A percentile compares a stretch with the other conserved stretches of the same genome.
These are phyloP conservation scores for Ophiocordyceps camponoti-leonardi DNA, from an alignment of 2,329 filamentous ascomycete genomes.

Conservation along the genomic window DNA sequence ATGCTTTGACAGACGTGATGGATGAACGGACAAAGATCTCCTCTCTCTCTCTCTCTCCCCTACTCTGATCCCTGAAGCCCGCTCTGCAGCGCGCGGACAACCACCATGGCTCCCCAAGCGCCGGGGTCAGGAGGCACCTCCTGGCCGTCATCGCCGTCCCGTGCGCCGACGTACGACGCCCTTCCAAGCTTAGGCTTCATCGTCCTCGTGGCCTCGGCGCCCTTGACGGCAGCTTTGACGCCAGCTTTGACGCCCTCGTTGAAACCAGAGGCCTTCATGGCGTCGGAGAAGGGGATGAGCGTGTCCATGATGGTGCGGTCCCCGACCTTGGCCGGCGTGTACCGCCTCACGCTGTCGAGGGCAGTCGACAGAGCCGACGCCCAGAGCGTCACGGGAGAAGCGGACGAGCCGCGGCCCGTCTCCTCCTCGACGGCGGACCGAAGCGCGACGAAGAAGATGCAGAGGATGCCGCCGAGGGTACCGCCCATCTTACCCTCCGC, in stretches of 20 bases:
- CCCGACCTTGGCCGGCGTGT: conserved; percentile 36
- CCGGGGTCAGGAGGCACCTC: conserved; percentile 50
- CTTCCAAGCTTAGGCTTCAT: conserved; percentile 49
- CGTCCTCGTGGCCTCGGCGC: conserved; percentile 44
- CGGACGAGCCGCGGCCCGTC: conserved; percentile 13
- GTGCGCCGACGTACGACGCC: conserved; percentile 51
- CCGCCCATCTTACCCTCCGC: conserved; percentile 38
- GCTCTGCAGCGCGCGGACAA: conserved; percentile 22
- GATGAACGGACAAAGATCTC: too few species aligned
- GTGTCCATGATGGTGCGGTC: conserved; percentile 42
- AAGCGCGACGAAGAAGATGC: conserved; percentile 35
- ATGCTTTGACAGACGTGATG: too few species aligned
- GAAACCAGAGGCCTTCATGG: conserved; percentile 29
- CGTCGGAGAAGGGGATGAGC: conserved; percentile 33
- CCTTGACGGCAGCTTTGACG: conserved; percentile 39
- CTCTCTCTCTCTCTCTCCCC: too few species aligned
- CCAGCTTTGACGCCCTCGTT: too few species aligned
- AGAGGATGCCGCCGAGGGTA: conserved; percentile 32
- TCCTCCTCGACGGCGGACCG: conserved; percentile 23
- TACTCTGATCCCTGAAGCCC: conserved; percentile 1
- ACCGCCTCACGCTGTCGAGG: conserved; percentile 27
- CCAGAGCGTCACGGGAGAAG: conserved; percentile 19
- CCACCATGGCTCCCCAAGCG: conserved; percentile 50
- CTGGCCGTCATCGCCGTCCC: conserved; percentile 25
- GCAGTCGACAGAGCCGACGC: conserved; percentile 22